phyloP scores from a whole-genome alignment of 352 stramenopile species.

The Thalassiosira mediterranea region DNA sequence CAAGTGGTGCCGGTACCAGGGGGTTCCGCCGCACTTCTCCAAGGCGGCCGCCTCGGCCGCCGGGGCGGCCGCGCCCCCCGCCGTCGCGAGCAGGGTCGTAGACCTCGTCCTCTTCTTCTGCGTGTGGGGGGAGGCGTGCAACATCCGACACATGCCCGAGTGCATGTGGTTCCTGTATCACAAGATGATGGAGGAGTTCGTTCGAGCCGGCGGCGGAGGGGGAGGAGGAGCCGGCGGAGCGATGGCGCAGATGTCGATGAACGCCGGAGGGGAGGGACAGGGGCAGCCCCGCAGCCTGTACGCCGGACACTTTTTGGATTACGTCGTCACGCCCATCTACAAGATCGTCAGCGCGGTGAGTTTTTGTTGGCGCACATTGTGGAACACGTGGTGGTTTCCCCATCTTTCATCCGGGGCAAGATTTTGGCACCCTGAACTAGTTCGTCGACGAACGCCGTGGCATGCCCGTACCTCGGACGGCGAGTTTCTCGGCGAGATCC shows the following conservation, averaged over 20 bases:
- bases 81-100: conserved; percentile 78
- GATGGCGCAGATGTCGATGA: conserved; percentile 1
- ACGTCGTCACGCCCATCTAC: conserved; percentile 96
- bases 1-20: conserved; percentile 94
- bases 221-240: conserved; percentile 1
- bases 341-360: conserved; percentile 89
- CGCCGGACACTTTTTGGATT: conserved; percentile 96
- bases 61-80: conserved; percentile 74
- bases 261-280: conserved; percentile 35
- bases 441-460: too few species aligned
- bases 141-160: conserved; percentile 97
- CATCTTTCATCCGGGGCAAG: too few species aligned
- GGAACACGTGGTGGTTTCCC: neutral
- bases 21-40: conserved; percentile 87
- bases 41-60: conserved; percentile 63
- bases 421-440: too few species aligned
- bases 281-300: conserved; percentile 85
- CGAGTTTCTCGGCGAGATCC: too few species aligned
- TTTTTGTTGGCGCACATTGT: conserved; percentile 23
- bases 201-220: conserved; percentile 31
- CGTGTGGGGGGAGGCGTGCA: conserved; percentile 98
- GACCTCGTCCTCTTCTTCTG: conserved; percentile 97
- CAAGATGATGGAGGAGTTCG: conserved; percentile 89
- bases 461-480: too few species aligned
- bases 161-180: conserved; percentile 99